Evolutionary conservation across 2,329 filamentous ascomycete genomes (phyloP).

Genomic region (Piedraia hortae): DNA sequence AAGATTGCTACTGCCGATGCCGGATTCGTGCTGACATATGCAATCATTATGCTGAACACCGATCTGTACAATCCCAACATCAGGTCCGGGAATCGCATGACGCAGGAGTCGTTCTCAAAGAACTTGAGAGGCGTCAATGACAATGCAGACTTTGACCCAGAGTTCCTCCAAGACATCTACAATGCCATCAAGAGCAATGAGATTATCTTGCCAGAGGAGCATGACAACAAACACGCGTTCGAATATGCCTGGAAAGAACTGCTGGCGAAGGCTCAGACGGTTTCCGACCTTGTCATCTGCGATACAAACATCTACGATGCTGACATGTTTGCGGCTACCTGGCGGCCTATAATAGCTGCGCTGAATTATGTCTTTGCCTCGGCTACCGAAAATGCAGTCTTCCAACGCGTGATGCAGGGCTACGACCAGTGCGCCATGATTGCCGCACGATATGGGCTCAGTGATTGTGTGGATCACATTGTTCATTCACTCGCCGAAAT

Average conservation of each 20-base stretch:
- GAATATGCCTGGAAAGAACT: constrained; percentile 96
- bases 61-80: constrained; percentile 91
- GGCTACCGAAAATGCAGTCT: constrained; percentile 86
- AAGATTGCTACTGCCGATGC: constrained; percentile 66
- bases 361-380: constrained; percentile 98
- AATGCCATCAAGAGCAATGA: constrained; percentile 79
- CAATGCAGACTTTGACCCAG: constrained; percentile 54
- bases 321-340: constrained; percentile 90
- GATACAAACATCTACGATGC: constrained; percentile 88
- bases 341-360: constrained; percentile 83
- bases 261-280: constrained; percentile 52
- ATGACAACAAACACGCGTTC: constrained; percentile 87
- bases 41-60: constrained; percentile 92
- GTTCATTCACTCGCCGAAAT: constrained; percentile 75
- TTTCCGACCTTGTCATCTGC: constrained; percentile 47
- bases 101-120: constrained; percentile 49
- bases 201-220: constrained; percentile 90
- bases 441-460: constrained; percentile 56
- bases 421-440: constrained; percentile 93
- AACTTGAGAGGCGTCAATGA: constrained; percentile 82
- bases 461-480: constrained; percentile 75
- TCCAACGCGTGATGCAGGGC: constrained; percentile 71
- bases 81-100: constrained; percentile 56
- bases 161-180: constrained; percentile 67
- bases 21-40: constrained; percentile 75